Evolutionary conservation across 192 early-diverging fungal species (phyloP).

Genomic region (Chytriomyces hyalinus): DNA sequence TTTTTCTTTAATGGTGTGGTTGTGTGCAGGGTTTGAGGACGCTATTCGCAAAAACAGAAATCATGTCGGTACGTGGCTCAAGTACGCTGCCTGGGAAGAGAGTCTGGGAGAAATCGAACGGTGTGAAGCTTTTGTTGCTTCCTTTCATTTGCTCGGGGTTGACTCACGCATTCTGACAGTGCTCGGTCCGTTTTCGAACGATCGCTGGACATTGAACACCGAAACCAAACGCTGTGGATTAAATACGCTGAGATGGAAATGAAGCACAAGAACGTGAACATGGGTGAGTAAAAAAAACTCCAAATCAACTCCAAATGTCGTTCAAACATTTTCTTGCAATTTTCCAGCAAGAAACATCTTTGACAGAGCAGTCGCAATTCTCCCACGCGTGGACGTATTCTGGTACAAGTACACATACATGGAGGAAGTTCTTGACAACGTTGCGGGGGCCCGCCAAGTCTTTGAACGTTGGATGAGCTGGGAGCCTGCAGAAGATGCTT

Average conservation of each 20-base stretch:
- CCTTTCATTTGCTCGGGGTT: background rate
- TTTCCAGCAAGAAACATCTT: slow-evolving; percentile 85
- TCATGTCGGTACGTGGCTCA: slow-evolving; percentile 89
- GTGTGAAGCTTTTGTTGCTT: slow-evolving; percentile 36
- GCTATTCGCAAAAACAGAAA: slow-evolving; percentile 82
- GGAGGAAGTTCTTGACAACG: slow-evolving; percentile 95
- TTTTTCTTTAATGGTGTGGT: no score
- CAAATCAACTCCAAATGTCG: background rate
- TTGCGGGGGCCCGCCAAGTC: slow-evolving; percentile 84
- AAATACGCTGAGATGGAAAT: slow-evolving; percentile 98
- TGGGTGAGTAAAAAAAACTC: slow-evolving; percentile 10
- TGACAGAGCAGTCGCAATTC: slow-evolving; percentile 85
- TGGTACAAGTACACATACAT: slow-evolving; percentile 97
- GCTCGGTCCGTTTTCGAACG: slow-evolving; percentile 76
- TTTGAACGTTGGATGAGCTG: slow-evolving; percentile 99
- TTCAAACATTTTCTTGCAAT: background rate
- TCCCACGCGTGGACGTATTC: slow-evolving; percentile 74
- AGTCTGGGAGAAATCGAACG: slow-evolving; percentile 82
- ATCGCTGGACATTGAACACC: slow-evolving; percentile 86
- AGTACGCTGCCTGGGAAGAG: slow-evolving; percentile 97
- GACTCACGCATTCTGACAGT: slow-evolving; percentile 10
- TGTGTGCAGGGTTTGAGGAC: slow-evolving; percentile 74
- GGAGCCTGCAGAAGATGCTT: slow-evolving; percentile 92
- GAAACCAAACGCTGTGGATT: slow-evolving; percentile 86
- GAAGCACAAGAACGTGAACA: slow-evolving; percentile 92